These are phyloP conservation scores for Meyerozyma smithsonii DNA, from an alignment of 1,139 yeast species.

Conservation along the genomic window DNA sequence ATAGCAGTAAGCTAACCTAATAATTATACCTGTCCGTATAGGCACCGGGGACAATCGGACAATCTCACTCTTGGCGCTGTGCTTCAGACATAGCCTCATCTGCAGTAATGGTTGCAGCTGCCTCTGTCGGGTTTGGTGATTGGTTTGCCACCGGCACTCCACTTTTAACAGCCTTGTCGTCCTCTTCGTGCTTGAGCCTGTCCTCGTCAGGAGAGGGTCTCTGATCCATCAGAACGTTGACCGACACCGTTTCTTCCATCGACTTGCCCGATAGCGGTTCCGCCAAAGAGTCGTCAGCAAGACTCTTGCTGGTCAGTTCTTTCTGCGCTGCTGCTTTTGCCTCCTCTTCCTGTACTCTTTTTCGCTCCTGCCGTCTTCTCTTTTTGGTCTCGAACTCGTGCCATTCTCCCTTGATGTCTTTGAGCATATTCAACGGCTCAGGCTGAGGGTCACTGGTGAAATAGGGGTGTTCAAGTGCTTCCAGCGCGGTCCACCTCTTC, in stretches of 20 bases:
- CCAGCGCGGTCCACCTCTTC: slow-evolving; percentile 55
- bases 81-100: neutral
- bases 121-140: neutral
- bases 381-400: slow-evolving; percentile 95
- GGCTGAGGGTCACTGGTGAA: slow-evolving; percentile 67
- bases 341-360: slow-evolving; percentile 34
- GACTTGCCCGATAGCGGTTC: neutral
- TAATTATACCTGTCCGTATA: too few relatives aligned
- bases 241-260: neutral
- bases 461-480: slow-evolving; percentile 63
- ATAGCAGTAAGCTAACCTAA: too few relatives aligned
- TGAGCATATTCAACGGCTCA: slow-evolving; percentile 43
- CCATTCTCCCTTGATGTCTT: slow-evolving; percentile 76
- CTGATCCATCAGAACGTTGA: neutral
- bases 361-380: slow-evolving; percentile 61
- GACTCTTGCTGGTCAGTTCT: neutral
- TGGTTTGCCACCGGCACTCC: too few relatives aligned
- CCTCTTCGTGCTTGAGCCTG: neutral
- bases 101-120: neutral
- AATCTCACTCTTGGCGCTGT: neutral
- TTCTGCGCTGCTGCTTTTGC: slow-evolving; percentile 8
- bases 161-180: neutral
- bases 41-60: too few relatives aligned
- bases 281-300: neutral
- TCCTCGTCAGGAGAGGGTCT: neutral